Conservation (phyloP, 352 stramenopile species). For the Globisporangium spiculum region DNA sequence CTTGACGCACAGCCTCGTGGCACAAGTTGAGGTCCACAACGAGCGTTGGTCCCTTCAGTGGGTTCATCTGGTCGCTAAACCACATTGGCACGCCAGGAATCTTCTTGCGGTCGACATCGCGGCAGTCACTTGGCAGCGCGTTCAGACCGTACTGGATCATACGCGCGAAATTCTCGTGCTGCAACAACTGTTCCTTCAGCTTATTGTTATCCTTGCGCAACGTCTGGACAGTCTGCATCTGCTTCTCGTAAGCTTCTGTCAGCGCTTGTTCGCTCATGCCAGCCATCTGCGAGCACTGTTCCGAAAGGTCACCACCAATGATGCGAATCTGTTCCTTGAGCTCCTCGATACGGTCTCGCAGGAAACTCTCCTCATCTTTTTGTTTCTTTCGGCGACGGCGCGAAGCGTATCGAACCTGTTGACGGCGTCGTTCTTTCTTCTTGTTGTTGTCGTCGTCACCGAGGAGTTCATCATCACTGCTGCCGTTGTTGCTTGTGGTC, state of each 20-base stretch:
- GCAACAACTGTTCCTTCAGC: conserved; percentile 74
- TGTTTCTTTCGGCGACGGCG: conserved; percentile 80
- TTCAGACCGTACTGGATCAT: conserved; percentile 86
- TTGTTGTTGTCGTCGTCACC: conserved; percentile 59
- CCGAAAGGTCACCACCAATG: conserved; percentile 70
- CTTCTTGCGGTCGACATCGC: conserved; percentile 77
- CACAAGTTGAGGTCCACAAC: conserved; percentile 76
- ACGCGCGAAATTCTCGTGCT: conserved; percentile 82
- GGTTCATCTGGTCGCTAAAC: conserved; percentile 82
- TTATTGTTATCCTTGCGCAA: conserved; percentile 84
- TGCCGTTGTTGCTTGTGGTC: conserved; percentile 51
- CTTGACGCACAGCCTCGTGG: conserved; percentile 73
- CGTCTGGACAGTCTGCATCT: conserved; percentile 77
- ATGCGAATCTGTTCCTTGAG: conserved; percentile 84
- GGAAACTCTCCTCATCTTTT: conserved; percentile 80
- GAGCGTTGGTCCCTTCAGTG: conserved; percentile 67
- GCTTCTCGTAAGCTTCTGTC: conserved; percentile 79
- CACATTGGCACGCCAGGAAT: conserved; percentile 68
- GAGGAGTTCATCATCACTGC: conserved; percentile 54
- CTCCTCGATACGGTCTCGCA: conserved; percentile 78
- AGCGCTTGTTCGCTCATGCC: conserved; percentile 79
- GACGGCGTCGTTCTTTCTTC: conserved; percentile 77
- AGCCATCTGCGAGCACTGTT: conserved; percentile 79
- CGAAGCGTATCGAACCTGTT: conserved; percentile 79
- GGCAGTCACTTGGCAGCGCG: conserved; percentile 69